phyloP scores from a whole-genome alignment of 2,329 filamentous ascomycete genomes.

The Aspergillus thermomutatus region DNA sequence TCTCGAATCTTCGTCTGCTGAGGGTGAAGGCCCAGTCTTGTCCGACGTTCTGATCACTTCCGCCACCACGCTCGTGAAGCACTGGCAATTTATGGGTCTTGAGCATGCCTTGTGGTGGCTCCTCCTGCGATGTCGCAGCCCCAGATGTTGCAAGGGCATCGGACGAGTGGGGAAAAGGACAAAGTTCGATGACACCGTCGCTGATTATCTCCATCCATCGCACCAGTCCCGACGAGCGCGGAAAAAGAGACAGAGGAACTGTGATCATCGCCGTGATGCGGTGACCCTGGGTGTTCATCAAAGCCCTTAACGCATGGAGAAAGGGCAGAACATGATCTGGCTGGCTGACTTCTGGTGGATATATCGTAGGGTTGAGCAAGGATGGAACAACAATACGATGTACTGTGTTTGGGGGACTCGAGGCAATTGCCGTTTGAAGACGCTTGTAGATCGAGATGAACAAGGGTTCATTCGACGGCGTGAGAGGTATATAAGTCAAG shows the following conservation, averaged over 20 bases:
- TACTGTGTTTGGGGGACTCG: conserved; percentile 58
- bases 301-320: conserved; percentile 70
- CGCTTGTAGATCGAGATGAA: conserved; percentile 64
- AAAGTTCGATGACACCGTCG: conserved; percentile 83
- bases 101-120: conserved; percentile 81
- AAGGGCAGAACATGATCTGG: conserved; percentile 76
- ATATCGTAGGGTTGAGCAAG: conserved; percentile 81
- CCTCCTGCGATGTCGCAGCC: conserved; percentile 59
- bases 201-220: conserved; percentile 81
- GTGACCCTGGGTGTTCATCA: conserved; percentile 65
- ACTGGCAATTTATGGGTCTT: conserved; percentile 79
- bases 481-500: conserved; percentile 51
- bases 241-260: conserved; percentile 75
- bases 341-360: conserved; percentile 65
- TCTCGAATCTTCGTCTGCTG: conserved; percentile 76
- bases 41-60: conserved; percentile 65
- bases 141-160: conserved; percentile 51
- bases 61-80: conserved; percentile 83
- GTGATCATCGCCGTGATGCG: conserved; percentile 71
- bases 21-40: conserved; percentile 90
- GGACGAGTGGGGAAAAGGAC: conserved; percentile 64
- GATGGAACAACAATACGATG: conserved; percentile 84
- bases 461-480: conserved; percentile 45
- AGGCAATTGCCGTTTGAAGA: conserved; percentile 54
- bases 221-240: conserved; percentile 69